These are phyloP conservation scores for Aspergillus bridgeri DNA, from an alignment of 495 filamentous ascomycete species.

Conservation along the genomic window DNA sequence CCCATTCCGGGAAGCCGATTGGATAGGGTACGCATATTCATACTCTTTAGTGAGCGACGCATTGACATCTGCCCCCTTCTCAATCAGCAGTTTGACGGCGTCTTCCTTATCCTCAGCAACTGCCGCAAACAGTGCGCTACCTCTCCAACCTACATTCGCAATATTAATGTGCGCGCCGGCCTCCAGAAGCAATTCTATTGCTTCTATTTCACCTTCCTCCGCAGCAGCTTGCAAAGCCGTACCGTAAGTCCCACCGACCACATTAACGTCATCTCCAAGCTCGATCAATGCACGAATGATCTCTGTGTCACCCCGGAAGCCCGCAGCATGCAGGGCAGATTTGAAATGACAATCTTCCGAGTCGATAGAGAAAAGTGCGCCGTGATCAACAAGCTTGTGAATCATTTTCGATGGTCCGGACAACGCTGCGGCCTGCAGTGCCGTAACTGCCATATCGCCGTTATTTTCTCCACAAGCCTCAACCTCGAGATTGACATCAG, in stretches of 20 bases:
- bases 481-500: background rate
- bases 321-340: background rate
- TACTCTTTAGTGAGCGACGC: background rate
- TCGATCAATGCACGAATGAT: background rate
- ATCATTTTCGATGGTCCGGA: background rate
- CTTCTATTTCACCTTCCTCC: background rate
- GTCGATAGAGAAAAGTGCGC: background rate
- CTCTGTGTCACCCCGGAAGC: background rate
- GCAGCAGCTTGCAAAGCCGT: background rate
- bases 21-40: background rate
- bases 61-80: background rate
- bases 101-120: background rate
- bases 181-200: background rate
- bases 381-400: background rate
- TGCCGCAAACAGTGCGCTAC: background rate
- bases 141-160: background rate
- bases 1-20: background rate
- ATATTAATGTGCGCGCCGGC: background rate
- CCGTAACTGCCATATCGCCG: background rate
- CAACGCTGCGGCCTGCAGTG: background rate
- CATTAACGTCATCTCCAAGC: background rate
- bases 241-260: background rate
- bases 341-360: background rate
- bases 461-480: background rate
- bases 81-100: background rate